Evolutionary conservation across 768 basidiomycete species (phyloP), one percentile per base, ranked within the genome.

Genomic region (Hygrophoropsis aurantiaca): DNA sequence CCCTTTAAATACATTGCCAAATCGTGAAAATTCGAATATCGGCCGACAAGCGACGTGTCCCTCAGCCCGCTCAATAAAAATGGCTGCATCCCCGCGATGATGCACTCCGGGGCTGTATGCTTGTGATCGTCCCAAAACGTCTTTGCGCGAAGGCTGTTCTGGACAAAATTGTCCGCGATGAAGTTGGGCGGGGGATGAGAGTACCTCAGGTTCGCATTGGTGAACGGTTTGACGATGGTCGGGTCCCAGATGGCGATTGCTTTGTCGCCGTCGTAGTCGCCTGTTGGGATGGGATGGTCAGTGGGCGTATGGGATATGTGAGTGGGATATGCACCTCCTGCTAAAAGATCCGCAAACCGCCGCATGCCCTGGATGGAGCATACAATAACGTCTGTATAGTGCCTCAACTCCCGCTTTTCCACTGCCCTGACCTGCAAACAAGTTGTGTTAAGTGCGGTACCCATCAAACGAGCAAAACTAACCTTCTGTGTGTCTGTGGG

Each of bases 211-310:
- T 74, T 61, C 0, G 85, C 79, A 50, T 81, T 79, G 15, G 50
- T 58, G 60, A 90, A 90, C 1, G 54, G 42, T 4, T 62, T 37
- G 10, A 88, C 83, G 18, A 88, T 69, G 13, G 68, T 59, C 0
- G 78, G 77, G 23, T 84, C 71, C 77, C 80, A 86, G 25, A 82
- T 80, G 1, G 78, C 74, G 6, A 73, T 61, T 3, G 74, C 77
- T 15, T 74, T 81, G 50, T 86, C 85, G 1, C 86, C 86, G 53
- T 87, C 86, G 51, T 86, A 86, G 51, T 87, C 86, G 16, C 85
- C 84, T 81, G 13, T 30, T 6, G 27, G 27, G 7, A 30, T 30
- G 7, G 6, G 6, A 30, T 30, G 13, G 13, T 13, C 6, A 13
- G 27, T 30, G 27, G 27, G 13, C 6, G 27, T 30, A 13, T 30